Conservation (phyloP, 2,329 filamentous ascomycete genomes). For the Fonsecaea monophora region DNA sequence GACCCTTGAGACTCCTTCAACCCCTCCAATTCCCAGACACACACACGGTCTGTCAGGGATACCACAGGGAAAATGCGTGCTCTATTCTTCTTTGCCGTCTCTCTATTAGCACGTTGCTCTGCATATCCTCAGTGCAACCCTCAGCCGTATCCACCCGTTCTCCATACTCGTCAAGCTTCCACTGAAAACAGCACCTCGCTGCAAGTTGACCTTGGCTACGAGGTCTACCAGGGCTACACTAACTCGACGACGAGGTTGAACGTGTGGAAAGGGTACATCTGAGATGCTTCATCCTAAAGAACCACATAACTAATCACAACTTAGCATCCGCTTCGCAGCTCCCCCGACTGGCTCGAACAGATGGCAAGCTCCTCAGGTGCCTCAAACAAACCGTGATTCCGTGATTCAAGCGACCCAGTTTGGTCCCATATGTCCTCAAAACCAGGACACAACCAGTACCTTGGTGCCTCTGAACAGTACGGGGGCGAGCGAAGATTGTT, state of each 20-base stretch:
- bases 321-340: constrained; percentile 48
- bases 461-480: constrained; percentile 29
- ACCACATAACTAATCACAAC: constrained; percentile 23
- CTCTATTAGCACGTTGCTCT: constrained; percentile 1
- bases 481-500: constrained; percentile 49
- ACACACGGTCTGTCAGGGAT: background rate
- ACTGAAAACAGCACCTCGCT: constrained; percentile 30
- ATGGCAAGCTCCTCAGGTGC: constrained; percentile 46
- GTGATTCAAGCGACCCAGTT: constrained; percentile 42
- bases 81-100: constrained; percentile 4
- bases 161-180: constrained; percentile 22
- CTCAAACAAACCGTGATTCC: constrained; percentile 39
- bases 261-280: constrained; percentile 54
- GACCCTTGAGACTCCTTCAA: background rate
- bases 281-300: constrained; percentile 18
- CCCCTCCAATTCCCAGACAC: background rate
- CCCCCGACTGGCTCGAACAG: constrained; percentile 45
- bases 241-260: constrained; percentile 52
- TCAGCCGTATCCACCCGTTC: constrained; percentile 16
- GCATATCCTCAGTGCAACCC: constrained; percentile 20
- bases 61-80: constrained; percentile 3
- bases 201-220: constrained; percentile 56
- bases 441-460: constrained; percentile 34
- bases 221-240: constrained; percentile 53
- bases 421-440: constrained; percentile 46